Conservation (phyloP, 225 moss, liverwort and hornwort genomes). For the Thuidium tamariscinum region DNA sequence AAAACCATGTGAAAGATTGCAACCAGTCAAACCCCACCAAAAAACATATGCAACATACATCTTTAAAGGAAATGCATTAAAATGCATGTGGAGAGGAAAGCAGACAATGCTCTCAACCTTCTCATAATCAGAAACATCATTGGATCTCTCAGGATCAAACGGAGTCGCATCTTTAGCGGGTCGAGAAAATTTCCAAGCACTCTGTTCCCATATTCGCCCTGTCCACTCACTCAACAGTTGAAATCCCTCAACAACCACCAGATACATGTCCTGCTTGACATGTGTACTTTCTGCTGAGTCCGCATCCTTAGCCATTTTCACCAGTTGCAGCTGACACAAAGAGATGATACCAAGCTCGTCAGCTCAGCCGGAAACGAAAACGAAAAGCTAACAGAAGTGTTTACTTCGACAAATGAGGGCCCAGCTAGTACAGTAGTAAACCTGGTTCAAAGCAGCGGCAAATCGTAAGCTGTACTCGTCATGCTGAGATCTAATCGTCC, state of each 20-base stretch:
- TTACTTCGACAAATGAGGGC: not conserved
- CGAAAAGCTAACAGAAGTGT: not conserved
- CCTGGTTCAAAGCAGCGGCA: constrained; percentile 79
- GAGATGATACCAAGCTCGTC: not conserved
- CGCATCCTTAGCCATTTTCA: constrained; percentile 73
- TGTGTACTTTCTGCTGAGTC: constrained; percentile 49
- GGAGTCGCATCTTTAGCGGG: constrained; percentile 95
- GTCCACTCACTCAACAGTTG: constrained; percentile 99
- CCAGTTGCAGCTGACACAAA: constrained; percentile 54
- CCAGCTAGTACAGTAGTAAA: not conserved
- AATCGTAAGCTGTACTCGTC: constrained; percentile 83
- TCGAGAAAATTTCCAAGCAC: constrained; percentile 98
- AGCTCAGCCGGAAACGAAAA: not conserved
- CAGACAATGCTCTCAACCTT: constrained; percentile 42
- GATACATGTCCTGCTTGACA: constrained; percentile 84
- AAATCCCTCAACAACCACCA: constrained; percentile 90
- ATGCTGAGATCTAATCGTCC: constrained; percentile 59
- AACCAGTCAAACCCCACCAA: not conserved
- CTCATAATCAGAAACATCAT: constrained; percentile 87
- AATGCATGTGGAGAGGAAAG: not conserved
- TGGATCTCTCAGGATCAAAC: constrained; percentile 67
- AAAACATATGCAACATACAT: not conserved
- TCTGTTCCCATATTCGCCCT: constrained; percentile 97
- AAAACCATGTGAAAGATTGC: constrained; percentile 3
- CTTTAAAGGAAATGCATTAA: not conserved